Conservation (phyloP, 495 filamentous ascomycete genomes). For the Aspergillus steynii region DNA sequence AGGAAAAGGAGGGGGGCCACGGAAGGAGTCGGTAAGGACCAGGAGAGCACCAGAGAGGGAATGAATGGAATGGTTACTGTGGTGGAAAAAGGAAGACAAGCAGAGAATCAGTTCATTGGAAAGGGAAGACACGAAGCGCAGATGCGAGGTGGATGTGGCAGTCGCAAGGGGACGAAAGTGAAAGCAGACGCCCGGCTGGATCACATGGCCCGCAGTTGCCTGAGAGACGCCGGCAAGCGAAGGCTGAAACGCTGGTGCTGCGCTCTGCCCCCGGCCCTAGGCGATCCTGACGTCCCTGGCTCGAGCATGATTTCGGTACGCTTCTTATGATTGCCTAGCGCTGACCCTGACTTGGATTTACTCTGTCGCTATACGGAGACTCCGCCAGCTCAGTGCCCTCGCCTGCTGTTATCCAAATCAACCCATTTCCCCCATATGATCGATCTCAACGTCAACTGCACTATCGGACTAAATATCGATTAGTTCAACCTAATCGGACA, state of each 20-base stretch:
- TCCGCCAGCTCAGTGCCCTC: no score
- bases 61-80: neutral
- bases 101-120: neutral
- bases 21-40: neutral
- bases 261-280: no score
- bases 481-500: neutral
- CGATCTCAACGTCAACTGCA: neutral
- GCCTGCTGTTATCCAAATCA: neutral
- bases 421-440: neutral
- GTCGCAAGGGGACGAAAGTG: neutral
- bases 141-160: neutral
- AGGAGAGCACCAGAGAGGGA: neutral
- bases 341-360: neutral
- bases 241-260: neutral
- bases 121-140: neutral
- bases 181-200: no score
- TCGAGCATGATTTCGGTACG: neutral
- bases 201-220: neutral
- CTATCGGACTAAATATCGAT: neutral
- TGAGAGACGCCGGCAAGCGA: neutral
- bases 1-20: conserved; percentile 14
- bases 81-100: neutral
- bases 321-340: neutral
- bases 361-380: no score
- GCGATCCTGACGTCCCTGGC: neutral